Percentiles rank a stretch among this genome's conserved stretches.
These are phyloP conservation scores for Pilasporangium apinafurcum DNA, from an alignment of 352 stramenopile genomes.

Conservation along the genomic window DNA sequence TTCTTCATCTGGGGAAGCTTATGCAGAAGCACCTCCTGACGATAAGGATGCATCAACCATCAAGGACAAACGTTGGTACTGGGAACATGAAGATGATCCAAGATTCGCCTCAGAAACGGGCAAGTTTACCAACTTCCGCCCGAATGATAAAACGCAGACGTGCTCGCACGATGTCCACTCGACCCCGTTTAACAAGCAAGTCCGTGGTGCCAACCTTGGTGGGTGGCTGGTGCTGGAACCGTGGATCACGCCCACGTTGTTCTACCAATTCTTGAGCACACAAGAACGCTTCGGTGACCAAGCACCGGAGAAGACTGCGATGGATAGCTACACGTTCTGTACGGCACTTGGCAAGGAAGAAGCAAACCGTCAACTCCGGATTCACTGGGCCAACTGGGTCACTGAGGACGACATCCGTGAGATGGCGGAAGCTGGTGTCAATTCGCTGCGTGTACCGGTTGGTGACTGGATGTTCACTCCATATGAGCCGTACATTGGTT, in stretches of 20 bases:
- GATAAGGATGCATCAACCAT: neutral
- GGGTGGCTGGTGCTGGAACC: constrained; percentile 95
- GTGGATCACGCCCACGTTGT: constrained; percentile 94
- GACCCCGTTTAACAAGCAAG: constrained; percentile 72
- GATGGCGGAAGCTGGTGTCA: constrained; percentile 69
- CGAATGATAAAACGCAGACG: constrained; percentile 54
- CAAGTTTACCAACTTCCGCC: constrained; percentile 46
- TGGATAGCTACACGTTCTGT: constrained; percentile 93
- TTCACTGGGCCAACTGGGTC: constrained; percentile 93
- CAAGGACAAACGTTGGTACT: constrained; percentile 27
- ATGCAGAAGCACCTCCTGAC: no score
- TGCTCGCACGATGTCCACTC: constrained; percentile 61
- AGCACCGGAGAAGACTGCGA: constrained; percentile 77
- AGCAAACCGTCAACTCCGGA: constrained; percentile 90
- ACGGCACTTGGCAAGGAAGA: constrained; percentile 81
- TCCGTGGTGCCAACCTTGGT: constrained; percentile 91
- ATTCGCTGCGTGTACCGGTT: constrained; percentile 86
- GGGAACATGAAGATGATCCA: constrained; percentile 48
- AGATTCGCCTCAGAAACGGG: constrained; percentile 32
- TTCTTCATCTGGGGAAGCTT: no score
- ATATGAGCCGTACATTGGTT: constrained; percentile 92
- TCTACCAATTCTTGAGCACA: constrained; percentile 93
- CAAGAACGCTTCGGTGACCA: constrained; percentile 66
- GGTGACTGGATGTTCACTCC: constrained; percentile 94
- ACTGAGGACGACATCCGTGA: constrained; percentile 89